A percentile compares a stretch with the other conserved stretches of the same genome.
These are phyloP conservation scores for Sporothrix luriei DNA, from an alignment of 2,329 filamentous ascomycete species.

Conservation along the genomic window DNA sequence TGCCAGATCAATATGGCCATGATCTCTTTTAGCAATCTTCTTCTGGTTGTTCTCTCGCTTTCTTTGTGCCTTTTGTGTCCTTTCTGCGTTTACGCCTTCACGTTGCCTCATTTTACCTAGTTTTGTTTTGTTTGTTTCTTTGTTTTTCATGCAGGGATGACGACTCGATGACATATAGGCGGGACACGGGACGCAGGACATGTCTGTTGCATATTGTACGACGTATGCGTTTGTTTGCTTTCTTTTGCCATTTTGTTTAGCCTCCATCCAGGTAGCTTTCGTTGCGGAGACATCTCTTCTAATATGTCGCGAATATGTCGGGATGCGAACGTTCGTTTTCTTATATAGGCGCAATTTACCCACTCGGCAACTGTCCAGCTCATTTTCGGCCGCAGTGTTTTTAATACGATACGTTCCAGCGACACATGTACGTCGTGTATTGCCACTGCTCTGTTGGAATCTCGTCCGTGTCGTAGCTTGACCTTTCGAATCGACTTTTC, in stretches of 20 bases:
- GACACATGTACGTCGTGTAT: neutral
- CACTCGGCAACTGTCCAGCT: neutral
- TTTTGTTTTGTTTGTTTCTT: conserved; percentile 1
- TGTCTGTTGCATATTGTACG: conserved; percentile 6
- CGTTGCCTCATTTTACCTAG: neutral
- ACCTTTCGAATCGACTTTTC: neutral
- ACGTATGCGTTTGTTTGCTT: neutral
- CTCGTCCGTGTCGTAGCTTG: neutral
- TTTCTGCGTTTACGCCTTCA: neutral
- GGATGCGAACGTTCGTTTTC: conserved; percentile 1
- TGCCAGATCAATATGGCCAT: neutral
- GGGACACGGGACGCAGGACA: conserved; percentile 16
- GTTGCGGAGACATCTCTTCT: neutral
- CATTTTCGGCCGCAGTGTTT: neutral
- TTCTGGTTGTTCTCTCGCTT: neutral
- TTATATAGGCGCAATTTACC: conserved; percentile 14
- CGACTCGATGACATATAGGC: conserved; percentile 24
- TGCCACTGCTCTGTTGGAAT: neutral
- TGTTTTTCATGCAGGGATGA: conserved; percentile 4
- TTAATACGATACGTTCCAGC: neutral
- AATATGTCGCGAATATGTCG: conserved; percentile 2
- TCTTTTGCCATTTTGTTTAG: neutral
- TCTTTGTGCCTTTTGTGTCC: neutral
- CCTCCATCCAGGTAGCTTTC: neutral
- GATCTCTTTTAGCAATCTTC: neutral